Base-by-base conservation (phyloP, 768 basidiomycete genomes). In the Podaxis sp. region DNA sequence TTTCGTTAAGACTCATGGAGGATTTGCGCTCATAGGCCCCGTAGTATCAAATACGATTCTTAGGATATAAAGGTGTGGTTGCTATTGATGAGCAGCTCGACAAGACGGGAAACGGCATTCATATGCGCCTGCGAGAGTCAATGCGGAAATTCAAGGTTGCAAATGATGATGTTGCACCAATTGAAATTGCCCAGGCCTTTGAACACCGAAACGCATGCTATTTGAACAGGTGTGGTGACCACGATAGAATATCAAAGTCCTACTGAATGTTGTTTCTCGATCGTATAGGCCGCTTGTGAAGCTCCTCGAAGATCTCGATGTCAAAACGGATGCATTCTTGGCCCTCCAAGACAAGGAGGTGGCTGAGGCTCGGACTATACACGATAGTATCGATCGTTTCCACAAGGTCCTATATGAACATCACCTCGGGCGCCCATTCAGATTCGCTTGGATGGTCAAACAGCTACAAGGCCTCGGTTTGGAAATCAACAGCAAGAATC, bases 61-160 rank as follows among this genome's bases (percentile, higher is more conserved):
- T 94, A 50, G 93, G 91, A 20, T 92, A 81, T 74, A 95, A 95
- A 72, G 94, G 93, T 0, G 84, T 95, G 24, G 89, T 95, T 0
- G 80, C 76, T 3, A 80, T 94, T 11, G 92, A 95, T 67, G 73
- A 74, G 55, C 72, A 80, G 44, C 71, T 91, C 2, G 75, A 82
- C 53, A 74, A 75, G 52, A 66, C 74, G 17, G 67, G 76, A 15
- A 66, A 73, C 48, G 86, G 86, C 0, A 83, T 87, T 54, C 81
- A 80, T 17, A 90, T 95, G 88, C 81, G 87, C 30, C 70, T 93
- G 8, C 79, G 93, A 37, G 73, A 75, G 5, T 90, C 89, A 0
- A 93, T 93, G 91, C 81, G 80, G 38, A 95, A 95, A 67, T 94
- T 94, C 65, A 74, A 80, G 15, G 84, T 81, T 5, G 81, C 74